Conservation (phyloP, 495 filamentous ascomycete species). For the Clohesyomyces aquaticus region DNA sequence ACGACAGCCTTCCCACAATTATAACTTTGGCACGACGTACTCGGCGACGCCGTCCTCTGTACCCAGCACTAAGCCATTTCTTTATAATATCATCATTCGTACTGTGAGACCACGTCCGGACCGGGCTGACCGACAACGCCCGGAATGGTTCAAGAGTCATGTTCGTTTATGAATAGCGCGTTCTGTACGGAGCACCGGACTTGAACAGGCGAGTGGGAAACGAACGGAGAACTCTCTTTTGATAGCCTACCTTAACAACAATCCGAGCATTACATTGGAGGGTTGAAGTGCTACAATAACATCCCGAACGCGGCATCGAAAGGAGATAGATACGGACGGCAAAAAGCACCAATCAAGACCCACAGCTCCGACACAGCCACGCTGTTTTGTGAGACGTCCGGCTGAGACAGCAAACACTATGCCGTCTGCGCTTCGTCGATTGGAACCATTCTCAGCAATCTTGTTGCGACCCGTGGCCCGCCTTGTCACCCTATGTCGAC, state of each 20-base stretch:
- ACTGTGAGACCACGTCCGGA: neutral
- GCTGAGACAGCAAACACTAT: constrained; percentile 14
- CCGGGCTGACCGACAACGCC: neutral
- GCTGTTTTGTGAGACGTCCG: neutral
- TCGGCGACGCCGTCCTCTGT: neutral
- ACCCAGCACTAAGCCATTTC: neutral
- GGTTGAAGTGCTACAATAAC: neutral
- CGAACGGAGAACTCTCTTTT: no score
- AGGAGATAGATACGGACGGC: neutral
- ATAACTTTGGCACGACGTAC: neutral
- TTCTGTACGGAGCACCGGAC: no score
- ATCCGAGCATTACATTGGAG: neutral
- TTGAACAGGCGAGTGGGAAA: no score
- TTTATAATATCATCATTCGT: neutral
- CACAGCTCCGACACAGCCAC: constrained; percentile 23
- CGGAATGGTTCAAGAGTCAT: no score
- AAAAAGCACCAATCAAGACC: constrained; percentile 8
- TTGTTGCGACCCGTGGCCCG: constrained; percentile 18
- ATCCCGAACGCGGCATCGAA: neutral
- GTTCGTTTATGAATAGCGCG: no score
- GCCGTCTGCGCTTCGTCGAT: neutral
- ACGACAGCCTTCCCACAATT: no score
- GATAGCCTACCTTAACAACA: no score
- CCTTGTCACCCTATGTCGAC: constrained; percentile 17
- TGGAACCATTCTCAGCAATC: no score